phyloP scores from a whole-genome alignment of 2,329 filamentous ascomycete genomes.

The Aspergillus tubingensis region DNA sequence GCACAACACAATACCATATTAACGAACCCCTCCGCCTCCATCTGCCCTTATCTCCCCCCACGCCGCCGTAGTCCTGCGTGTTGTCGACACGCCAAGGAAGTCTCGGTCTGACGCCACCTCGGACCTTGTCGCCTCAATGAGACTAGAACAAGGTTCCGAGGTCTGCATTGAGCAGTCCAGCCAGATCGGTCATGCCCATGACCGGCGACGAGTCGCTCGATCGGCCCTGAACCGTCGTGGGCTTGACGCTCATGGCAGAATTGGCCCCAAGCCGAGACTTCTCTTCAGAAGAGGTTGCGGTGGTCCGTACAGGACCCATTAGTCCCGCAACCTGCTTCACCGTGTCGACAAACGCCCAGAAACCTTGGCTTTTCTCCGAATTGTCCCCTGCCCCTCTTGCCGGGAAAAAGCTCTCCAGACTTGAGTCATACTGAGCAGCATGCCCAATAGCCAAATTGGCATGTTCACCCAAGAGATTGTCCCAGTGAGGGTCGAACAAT shows the following conservation, averaged over 20 bases:
- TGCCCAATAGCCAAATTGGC: conserved; percentile 38
- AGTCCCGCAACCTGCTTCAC: conserved; percentile 38
- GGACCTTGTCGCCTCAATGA: too few species aligned
- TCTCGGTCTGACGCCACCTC: not conserved
- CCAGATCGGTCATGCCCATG: conserved; percentile 4
- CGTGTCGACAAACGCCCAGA: conserved; percentile 38
- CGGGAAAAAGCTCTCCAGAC: conserved; percentile 41
- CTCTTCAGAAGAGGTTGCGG: not conserved
- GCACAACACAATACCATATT: not conserved
- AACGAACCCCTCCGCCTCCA: not conserved
- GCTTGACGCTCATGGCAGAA: not conserved
- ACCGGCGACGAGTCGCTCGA: conserved; percentile 13
- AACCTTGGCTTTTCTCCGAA: conserved; percentile 29
- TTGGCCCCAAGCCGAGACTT: not conserved
- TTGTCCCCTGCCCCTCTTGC: conserved; percentile 16
- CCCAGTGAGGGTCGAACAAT: conserved; percentile 43
- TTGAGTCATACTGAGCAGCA: conserved; percentile 35
- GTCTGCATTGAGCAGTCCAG: conserved; percentile 25
- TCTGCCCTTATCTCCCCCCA: too few species aligned
- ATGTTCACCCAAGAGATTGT: conserved; percentile 41
- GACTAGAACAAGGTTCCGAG: conserved; percentile 33
- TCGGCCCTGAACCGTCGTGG: not conserved
- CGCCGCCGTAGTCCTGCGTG: not conserved
- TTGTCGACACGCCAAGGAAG: not conserved
- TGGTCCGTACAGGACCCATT: conserved; percentile 26